phyloP scores from a whole-genome alignment of 257 asterid species.

The Forsythia viridissima region DNA sequence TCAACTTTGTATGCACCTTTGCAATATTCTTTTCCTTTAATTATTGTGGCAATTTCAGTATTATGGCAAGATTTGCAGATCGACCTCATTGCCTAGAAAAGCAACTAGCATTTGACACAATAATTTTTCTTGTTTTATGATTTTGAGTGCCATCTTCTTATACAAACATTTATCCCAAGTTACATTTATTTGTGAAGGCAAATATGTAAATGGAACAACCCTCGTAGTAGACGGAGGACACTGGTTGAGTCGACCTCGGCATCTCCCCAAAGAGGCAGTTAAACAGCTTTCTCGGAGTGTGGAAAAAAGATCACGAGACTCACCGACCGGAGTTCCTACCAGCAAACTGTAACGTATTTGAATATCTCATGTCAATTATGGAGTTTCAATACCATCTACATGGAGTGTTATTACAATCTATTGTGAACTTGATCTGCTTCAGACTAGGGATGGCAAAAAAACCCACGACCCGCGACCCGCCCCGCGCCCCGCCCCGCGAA shows the following conservation, averaged over 20 bases:
- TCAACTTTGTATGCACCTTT: too few species aligned
- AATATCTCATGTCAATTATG: neutral
- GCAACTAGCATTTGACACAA: neutral
- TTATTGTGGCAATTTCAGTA: neutral
- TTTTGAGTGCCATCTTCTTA: neutral
- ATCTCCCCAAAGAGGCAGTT: slow-evolving; percentile 56
- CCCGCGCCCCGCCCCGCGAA: too few species aligned
- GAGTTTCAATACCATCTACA: too few species aligned
- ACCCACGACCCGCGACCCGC: too few species aligned
- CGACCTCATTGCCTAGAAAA: neutral
- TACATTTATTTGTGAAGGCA: slow-evolving; percentile 39
- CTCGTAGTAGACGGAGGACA: slow-evolving; percentile 67
- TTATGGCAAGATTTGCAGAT: neutral
- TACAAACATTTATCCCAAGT: neutral
- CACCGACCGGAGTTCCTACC: slow-evolving; percentile 50
- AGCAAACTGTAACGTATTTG: slow-evolving; percentile 52
- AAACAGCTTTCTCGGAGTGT: slow-evolving; percentile 63
- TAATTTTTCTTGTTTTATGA: neutral
- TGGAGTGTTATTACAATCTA: neutral
- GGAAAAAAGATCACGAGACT: slow-evolving; percentile 58
- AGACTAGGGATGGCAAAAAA: too few species aligned
- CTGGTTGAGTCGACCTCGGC: slow-evolving; percentile 74
- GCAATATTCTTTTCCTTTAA: neutral
- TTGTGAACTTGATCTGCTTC: neutral
- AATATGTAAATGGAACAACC: slow-evolving; percentile 64